Conservation (phyloP, 768 basidiomycete species). For the Austroboletus festivus region DNA sequence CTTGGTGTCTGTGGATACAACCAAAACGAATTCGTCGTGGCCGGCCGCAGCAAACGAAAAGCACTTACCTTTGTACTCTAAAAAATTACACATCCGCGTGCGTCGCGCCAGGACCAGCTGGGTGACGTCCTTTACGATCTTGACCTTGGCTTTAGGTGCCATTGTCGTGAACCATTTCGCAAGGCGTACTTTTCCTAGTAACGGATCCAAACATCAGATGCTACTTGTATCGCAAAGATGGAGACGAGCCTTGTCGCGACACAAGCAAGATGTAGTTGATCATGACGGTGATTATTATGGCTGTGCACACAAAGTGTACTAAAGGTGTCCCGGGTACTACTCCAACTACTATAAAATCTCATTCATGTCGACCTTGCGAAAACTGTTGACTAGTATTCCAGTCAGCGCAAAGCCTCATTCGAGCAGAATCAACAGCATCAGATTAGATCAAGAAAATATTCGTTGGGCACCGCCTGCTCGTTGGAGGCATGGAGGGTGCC, state of each 20-base stretch:
- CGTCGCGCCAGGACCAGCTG: slow-evolving; percentile 86
- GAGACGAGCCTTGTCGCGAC: slow-evolving; percentile 76
- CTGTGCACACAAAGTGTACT: slow-evolving; percentile 12
- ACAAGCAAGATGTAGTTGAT: slow-evolving; percentile 93
- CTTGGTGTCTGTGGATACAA: slow-evolving; percentile 56
- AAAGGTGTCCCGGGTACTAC: no score
- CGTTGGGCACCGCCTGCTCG: slow-evolving; percentile 49
- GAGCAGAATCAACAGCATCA: slow-evolving; percentile 42
- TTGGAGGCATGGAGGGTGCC: slow-evolving; percentile 44
- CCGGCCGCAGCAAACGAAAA: background rate
- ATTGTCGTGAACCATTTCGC: slow-evolving; percentile 95
- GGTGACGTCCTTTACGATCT: slow-evolving; percentile 95
- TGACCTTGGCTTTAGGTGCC: slow-evolving; percentile 74
- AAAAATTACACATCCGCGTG: slow-evolving; percentile 91
- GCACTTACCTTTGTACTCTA: slow-evolving; percentile 86
- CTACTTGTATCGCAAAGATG: slow-evolving; percentile 1
- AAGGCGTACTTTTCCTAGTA: slow-evolving; percentile 83
- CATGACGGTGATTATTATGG: slow-evolving; percentile 42
- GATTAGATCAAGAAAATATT: slow-evolving; percentile 90
- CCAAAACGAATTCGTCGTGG: no score
- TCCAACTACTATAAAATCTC: background rate
- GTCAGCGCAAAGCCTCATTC: slow-evolving; percentile 8
- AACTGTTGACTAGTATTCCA: background rate
- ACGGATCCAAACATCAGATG: slow-evolving; percentile 10
- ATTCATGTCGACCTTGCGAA: background rate